Base-by-base conservation (phyloP, 495 filamentous ascomycete genomes). In the Daldinia childiae region DNA sequence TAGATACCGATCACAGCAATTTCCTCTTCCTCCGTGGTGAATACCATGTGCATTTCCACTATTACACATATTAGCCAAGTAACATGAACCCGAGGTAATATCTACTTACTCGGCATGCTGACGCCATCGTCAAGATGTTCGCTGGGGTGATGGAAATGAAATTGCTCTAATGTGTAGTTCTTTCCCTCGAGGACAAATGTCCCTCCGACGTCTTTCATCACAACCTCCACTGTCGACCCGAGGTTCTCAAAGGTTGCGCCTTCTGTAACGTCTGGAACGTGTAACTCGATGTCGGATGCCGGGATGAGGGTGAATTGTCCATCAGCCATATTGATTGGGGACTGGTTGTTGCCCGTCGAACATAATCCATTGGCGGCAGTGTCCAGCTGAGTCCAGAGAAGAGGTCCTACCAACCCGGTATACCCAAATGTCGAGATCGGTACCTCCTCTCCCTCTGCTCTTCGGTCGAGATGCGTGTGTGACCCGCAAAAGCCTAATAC, bases 31-130 rank as follows among this genome's bases (percentile, higher is more conserved):
- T 74, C 74, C 48, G 80, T 81, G 74, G 85, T 82, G 71, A 88
- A 89, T 36, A 92, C 89, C 79, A 91, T 87, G 78, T 92, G 90
- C 77, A 87, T 82, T 76, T 92, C 90, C 78, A 91, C 88, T 75
- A 38, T 80, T 76, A 48, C 66, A n/a, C 5, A 17, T 59, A 34
- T 78, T 66, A 75, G 73, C n/a, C 6, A 12, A 30, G n/a, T 27
- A 19, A 45, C 32, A 17, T 19, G 4, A 4, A 19, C 26, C 26
- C 26, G 26, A 27, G 8, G n/a, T 11, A 32, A 17, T 17, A 14
- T 48, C 12, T 7, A 76, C 79, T 70, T 72, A 82, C 81, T 82
- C 27, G 81, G 80, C 72, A 80, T 63, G 67, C 69, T 80, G 1
- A 79, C 81, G 15, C 77, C 78, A 57, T 79, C 76, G 69, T 84